Conservation (phyloP, 73 alveolate species). For the Paramecium tetraurelia region DNA sequence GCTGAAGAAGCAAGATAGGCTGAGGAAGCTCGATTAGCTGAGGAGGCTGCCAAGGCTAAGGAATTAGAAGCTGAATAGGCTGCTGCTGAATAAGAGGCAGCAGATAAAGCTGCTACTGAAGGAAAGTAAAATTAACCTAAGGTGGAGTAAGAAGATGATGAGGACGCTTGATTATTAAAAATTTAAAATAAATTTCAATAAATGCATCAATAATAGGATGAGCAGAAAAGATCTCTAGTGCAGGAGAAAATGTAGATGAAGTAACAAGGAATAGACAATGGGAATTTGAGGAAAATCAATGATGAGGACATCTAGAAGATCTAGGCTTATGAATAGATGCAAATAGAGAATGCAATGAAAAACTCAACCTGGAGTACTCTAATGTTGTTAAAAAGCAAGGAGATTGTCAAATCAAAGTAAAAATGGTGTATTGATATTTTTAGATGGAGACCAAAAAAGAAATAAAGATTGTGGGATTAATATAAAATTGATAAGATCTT, state of each 20-base stretch:
- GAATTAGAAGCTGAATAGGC: constrained; percentile 27
- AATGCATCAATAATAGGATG: neutral
- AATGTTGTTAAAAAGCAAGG: constrained; percentile 22
- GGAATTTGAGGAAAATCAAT: neutral
- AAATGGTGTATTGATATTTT: neutral
- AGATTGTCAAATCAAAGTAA: constrained; percentile 17
- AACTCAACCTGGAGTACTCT: constrained; percentile 42
- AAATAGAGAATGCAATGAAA: constrained; percentile 50
- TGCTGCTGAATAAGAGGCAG: neutral
- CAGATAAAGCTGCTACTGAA: neutral
- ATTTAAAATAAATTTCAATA: neutral
- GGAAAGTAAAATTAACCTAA: neutral
- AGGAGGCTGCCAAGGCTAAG: neutral
- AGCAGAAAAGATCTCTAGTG: neutral
- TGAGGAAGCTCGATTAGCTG: constrained; percentile 58
- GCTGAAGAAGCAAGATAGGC: constrained; percentile 57
- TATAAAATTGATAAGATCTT: constrained; percentile 2
- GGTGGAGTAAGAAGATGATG: neutral
- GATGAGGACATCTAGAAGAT: constrained; percentile 9
- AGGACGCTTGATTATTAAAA: neutral
- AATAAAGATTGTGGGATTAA: constrained; percentile 53
- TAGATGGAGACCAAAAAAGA: constrained; percentile 64
- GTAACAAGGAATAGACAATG: neutral
- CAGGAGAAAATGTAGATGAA: neutral
- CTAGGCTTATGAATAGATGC: constrained; percentile 34